phyloP scores from a whole-genome alignment of 2,329 filamentous ascomycete genomes.

The Arthrobotrys megalospora region DNA sequence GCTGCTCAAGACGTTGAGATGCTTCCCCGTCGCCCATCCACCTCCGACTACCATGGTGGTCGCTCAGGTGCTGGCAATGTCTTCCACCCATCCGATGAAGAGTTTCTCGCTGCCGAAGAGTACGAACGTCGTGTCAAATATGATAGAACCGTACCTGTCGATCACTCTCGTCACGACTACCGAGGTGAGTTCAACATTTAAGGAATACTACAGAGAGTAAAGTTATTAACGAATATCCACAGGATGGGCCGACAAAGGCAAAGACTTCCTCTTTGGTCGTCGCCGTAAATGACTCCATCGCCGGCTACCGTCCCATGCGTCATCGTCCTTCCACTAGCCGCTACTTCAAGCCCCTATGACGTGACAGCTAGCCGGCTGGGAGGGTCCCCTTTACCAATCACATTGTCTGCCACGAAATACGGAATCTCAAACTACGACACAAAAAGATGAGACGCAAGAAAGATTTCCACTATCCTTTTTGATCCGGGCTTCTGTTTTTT shows the following conservation, averaged over 20 bases:
- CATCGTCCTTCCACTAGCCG: conserved; percentile 56
- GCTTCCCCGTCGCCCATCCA: conserved; percentile 72
- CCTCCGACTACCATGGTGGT: conserved; percentile 77
- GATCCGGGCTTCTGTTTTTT: neutral
- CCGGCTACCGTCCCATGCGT: conserved; percentile 60
- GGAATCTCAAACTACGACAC: conserved; percentile 28
- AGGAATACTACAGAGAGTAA: neutral
- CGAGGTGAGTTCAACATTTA: conserved; percentile 36
- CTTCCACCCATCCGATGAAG: conserved; percentile 71
- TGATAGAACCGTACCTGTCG: conserved; percentile 62
- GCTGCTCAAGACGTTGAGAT: conserved; percentile 85
- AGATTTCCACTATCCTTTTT: conserved; percentile 13
- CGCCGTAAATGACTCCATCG: conserved; percentile 60
- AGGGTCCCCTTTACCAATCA: conserved; percentile 33
- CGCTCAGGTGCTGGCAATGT: conserved; percentile 83
- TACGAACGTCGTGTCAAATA: conserved; percentile 63
- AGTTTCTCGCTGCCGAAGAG: conserved; percentile 67
- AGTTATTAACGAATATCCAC: conserved; percentile 64
- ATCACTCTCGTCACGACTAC: conserved; percentile 64
- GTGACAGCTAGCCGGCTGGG: conserved; percentile 59
- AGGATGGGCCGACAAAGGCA: conserved; percentile 72
- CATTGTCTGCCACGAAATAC: conserved; percentile 51
- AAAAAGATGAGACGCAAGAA: conserved; percentile 17
- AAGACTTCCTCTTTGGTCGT: conserved; percentile 67
- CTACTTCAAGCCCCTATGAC: conserved; percentile 50